A percentile compares a stretch with the other conserved stretches of the same genome.
Conservation (phyloP, 345 rosid species). For the Aegle marmelos region DNA sequence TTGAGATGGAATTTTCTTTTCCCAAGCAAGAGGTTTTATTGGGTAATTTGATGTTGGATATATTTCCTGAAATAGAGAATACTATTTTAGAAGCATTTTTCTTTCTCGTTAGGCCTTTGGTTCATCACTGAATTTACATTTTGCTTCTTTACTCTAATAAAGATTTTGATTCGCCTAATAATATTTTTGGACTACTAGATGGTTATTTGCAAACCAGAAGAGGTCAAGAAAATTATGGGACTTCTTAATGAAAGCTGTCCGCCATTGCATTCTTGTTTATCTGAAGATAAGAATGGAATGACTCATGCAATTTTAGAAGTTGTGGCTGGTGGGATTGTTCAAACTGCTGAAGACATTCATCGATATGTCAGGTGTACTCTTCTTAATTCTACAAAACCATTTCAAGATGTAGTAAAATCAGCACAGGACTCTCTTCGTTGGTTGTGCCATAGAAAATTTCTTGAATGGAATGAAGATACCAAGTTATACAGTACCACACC, state of each 20-base stretch:
- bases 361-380: conserved; percentile 96
- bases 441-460: conserved; percentile 87
- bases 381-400: conserved; percentile 91
- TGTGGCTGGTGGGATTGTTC: conserved; percentile 98
- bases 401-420: conserved; percentile 91
- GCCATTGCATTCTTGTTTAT: conserved; percentile 88
- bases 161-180: neutral
- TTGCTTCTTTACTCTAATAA: neutral
- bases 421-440: conserved; percentile 98
- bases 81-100: neutral
- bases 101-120: neutral
- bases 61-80: neutral
- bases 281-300: conserved; percentile 99
- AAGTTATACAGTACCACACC: conserved; percentile 83
- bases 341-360: conserved; percentile 85
- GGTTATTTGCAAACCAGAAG: conserved; percentile 81
- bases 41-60: neutral
- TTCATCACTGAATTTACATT: neutral
- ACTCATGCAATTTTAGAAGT: conserved; percentile 98
- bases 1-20: neutral
- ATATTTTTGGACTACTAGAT: conserved; percentile 46
- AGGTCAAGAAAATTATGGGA: conserved; percentile 74
- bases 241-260: conserved; percentile 83
- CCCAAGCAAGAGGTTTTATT: neutral
- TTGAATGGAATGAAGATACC: conserved; percentile 93